Percentiles rank a stretch among this genome's conserved stretches.
Conservation (phyloP, 2,329 filamentous ascomycete genomes). For the Tolypocladium paradoxum region DNA sequence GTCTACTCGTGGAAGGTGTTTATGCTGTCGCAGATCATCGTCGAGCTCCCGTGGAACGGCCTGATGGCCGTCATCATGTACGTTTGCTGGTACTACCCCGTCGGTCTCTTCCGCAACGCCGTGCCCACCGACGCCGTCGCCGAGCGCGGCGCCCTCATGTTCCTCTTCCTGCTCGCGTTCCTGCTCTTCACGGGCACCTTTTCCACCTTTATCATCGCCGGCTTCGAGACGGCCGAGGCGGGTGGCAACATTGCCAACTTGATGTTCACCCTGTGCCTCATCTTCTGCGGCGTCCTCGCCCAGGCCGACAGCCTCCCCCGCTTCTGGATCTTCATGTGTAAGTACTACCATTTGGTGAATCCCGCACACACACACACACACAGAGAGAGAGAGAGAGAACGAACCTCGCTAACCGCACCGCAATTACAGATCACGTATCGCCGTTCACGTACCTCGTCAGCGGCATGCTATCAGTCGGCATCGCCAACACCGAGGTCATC, state of each 20-base stretch:
- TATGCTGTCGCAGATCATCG: conserved; percentile 71
- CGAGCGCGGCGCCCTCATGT: conserved; percentile 68
- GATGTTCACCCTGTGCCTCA: conserved; percentile 59
- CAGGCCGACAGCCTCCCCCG: conserved; percentile 49
- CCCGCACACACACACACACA: not conserved
- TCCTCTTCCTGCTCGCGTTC: conserved; percentile 65
- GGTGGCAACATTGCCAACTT: conserved; percentile 68
- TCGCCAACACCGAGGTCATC: conserved; percentile 53
- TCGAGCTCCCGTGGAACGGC: conserved; percentile 78
- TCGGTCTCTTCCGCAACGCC: conserved; percentile 66
- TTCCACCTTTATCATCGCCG: conserved; percentile 65
- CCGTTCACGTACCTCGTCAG: conserved; percentile 75
- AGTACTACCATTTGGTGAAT: not conserved
- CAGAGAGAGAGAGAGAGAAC: too few relatives aligned
- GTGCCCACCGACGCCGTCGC: conserved; percentile 45
- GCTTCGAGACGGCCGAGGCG: conserved; percentile 62
- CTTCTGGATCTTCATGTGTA: conserved; percentile 70
- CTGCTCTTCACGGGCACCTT: conserved; percentile 76
- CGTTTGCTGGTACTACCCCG: conserved; percentile 77
- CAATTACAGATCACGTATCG: conserved; percentile 52
- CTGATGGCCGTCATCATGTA: conserved; percentile 68
- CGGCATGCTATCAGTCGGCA: conserved; percentile 57
- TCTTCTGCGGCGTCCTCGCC: conserved; percentile 69
- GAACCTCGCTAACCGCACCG: not conserved
- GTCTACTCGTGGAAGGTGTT: conserved; percentile 80